Percentiles rank a stretch among this genome's conserved stretches.
These are phyloP conservation scores for Xylaria castorea DNA, from an alignment of 495 filamentous ascomycete species.

Conservation along the genomic window DNA sequence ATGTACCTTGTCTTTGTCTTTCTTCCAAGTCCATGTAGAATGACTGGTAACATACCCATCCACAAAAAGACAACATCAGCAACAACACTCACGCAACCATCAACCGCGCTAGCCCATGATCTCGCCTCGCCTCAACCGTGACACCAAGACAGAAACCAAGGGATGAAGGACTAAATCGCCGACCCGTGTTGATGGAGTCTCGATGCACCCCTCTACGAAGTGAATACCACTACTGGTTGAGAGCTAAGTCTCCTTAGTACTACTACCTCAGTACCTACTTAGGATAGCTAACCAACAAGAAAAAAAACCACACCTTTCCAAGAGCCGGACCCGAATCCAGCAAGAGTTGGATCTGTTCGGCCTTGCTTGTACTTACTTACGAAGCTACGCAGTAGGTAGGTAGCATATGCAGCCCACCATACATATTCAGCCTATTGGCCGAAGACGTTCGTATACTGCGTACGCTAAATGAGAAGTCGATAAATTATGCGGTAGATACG, in stretches of 20 bases:
- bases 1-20: background rate
- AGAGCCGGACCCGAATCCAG: background rate
- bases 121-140: slow-evolving; percentile 2
- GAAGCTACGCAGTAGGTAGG: background rate
- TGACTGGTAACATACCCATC: background rate
- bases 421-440: slow-evolving; percentile 12
- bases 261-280: background rate
- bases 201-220: background rate
- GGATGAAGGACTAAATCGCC: background rate
- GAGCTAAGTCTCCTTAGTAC: too few relatives aligned
- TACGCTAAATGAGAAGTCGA: background rate
- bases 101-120: slow-evolving; percentile 1
- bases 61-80: background rate
- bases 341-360: background rate
- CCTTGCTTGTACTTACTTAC: background rate
- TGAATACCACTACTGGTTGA: too few relatives aligned
- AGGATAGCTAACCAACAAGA: background rate
- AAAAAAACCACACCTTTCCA: background rate
- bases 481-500: background rate
- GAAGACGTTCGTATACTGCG: background rate
- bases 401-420: background rate
- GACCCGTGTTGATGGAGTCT: background rate
- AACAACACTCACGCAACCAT: background rate
- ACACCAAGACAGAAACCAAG: background rate
- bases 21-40: background rate